Percentiles rank a stretch among this genome's conserved stretches.
phyloP scores from a whole-genome alignment of 208 protist species.

The Trichomonas vaginalis region DNA sequence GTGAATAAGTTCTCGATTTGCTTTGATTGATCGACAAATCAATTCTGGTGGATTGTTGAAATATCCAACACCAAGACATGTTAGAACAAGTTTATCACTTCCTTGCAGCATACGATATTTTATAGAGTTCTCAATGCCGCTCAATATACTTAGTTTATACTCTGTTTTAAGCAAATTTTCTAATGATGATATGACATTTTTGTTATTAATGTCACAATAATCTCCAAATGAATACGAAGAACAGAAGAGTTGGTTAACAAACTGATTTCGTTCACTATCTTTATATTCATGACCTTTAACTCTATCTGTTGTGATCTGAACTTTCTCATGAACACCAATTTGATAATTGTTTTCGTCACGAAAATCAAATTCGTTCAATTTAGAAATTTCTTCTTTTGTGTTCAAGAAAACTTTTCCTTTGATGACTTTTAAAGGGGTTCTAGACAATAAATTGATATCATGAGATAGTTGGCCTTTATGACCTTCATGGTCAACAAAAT shows the following conservation, averaged over 20 bases:
- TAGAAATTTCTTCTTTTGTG: background rate
- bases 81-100: background rate
- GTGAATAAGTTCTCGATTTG: background rate
- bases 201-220: background rate
- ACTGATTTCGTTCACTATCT: background rate
- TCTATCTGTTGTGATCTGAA: background rate
- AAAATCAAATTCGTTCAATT: background rate
- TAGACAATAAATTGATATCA: background rate
- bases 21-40: background rate
- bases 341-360: background rate
- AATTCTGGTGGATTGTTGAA: background rate
- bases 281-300: too few relatives aligned
- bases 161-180: background rate
- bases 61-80: background rate
- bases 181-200: too few relatives aligned
- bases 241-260: background rate
- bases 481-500: background rate
- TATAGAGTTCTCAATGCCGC: background rate
- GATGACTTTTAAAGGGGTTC: background rate
- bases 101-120: background rate
- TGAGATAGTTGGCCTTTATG: background rate
- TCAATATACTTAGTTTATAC: background rate
- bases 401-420: background rate
- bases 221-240: background rate
- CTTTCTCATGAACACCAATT: background rate